Conservation (phyloP, 2,329 filamentous ascomycete species). For the Didymellaceae sp. region DNA sequence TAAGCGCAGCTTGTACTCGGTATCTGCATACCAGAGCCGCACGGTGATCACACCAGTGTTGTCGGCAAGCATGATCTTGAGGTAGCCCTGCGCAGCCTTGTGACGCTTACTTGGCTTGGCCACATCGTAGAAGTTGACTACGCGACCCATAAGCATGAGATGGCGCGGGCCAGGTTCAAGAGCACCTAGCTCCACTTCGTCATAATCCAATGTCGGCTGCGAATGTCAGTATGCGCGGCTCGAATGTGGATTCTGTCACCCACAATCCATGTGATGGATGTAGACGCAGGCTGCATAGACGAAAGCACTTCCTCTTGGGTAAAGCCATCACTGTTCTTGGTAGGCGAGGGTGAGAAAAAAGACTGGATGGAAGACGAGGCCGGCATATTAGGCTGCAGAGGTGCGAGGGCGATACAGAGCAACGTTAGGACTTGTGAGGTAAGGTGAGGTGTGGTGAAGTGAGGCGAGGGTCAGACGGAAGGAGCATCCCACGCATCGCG, state of each 20-base stretch:
- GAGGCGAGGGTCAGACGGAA: slow-evolving; percentile 9
- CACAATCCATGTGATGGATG: slow-evolving; percentile 26
- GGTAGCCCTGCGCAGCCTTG: slow-evolving; percentile 57
- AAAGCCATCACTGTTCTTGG: slow-evolving; percentile 59
- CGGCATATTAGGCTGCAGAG: slow-evolving; percentile 37
- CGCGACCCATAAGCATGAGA: slow-evolving; percentile 61
- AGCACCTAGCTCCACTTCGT: slow-evolving; percentile 55
- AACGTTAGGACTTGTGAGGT: not conserved
- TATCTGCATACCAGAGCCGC: slow-evolving; percentile 59
- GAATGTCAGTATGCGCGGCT: slow-evolving; percentile 30
- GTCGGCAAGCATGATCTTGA: slow-evolving; percentile 64
- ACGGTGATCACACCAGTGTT: slow-evolving; percentile 62
- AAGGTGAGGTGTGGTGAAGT: slow-evolving; percentile 2
- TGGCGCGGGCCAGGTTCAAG: slow-evolving; percentile 59
- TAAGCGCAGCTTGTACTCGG: slow-evolving; percentile 54
- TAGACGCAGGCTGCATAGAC: slow-evolving; percentile 43
- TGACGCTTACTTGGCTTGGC: slow-evolving; percentile 52
- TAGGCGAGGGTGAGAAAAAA: slow-evolving; percentile 46
- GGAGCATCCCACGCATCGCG: too few species aligned
- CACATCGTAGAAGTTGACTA: slow-evolving; percentile 62
- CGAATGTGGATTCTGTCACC: not conserved
- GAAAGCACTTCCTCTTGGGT: slow-evolving; percentile 55
- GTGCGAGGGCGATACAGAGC: not conserved
- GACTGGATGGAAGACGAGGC: slow-evolving; percentile 52
- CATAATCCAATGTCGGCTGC: slow-evolving; percentile 56